Evolutionary conservation across 345 rosid species (phyloP).

Genomic region (Euphorbia peplus): DNA sequence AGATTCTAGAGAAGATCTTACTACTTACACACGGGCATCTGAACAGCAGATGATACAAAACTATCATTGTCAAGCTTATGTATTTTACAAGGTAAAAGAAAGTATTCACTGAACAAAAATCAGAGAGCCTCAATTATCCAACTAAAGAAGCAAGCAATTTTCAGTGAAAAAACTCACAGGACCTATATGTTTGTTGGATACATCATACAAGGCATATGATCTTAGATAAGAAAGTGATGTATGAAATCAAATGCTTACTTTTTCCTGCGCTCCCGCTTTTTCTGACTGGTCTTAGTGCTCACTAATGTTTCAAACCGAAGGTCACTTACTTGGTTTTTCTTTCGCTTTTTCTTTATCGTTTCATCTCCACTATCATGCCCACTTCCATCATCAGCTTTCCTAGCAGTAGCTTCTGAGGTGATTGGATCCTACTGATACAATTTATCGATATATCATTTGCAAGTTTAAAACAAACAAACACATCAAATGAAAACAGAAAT

Average conservation of each 20-base stretch:
- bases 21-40: not conserved
- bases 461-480: not conserved
- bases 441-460: slow-evolving; percentile 22
- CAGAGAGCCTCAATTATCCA: not conserved
- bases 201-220: too few relatives aligned
- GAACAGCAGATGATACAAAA: not conserved
- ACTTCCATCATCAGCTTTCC: slow-evolving; percentile 25
- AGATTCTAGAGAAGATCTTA: not conserved
- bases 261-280: slow-evolving; percentile 64
- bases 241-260: slow-evolving; percentile 32
- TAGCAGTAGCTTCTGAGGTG: slow-evolving; percentile 16
- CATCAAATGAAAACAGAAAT: too few relatives aligned
- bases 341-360: slow-evolving; percentile 64
- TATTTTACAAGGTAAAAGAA: not conserved
- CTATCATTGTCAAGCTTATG: not conserved
- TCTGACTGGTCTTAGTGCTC: slow-evolving; percentile 37
- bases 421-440: slow-evolving; percentile 15
- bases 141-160: not conserved
- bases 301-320: slow-evolving; percentile 52
- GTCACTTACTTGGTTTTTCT: slow-evolving; percentile 59
- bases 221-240: not conserved
- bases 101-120: not conserved
- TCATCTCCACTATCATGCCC: slow-evolving; percentile 21
- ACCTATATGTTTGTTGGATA: not conserved
- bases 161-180: not conserved